Evolutionary conservation across 371 early-diverging fungal genomes (phyloP).

Genomic region (Fennellomyces sp.): DNA sequence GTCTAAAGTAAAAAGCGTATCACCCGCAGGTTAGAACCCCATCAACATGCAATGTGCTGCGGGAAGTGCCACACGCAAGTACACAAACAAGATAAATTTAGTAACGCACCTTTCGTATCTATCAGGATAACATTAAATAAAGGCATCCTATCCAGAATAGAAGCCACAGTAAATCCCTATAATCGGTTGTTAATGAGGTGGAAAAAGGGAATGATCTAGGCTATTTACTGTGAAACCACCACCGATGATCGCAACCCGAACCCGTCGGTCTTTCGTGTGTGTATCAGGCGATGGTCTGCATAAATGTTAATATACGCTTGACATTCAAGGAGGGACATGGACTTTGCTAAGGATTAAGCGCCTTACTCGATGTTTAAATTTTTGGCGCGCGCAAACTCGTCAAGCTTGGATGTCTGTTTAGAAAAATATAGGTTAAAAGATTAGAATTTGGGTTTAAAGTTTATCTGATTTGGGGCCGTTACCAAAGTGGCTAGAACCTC

Average conservation of each 20-base stretch:
- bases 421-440: neutral
- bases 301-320: neutral
- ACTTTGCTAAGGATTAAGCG: neutral
- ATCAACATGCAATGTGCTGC: neutral
- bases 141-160: slow-evolving; percentile 48
- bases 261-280: neutral
- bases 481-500: slow-evolving; percentile 40
- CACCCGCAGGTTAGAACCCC: neutral
- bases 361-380: neutral
- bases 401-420: neutral
- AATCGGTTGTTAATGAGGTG: neutral
- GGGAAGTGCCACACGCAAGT: neutral
- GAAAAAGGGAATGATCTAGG: neutral
- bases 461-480: neutral
- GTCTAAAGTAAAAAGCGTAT: slow-evolving; percentile 4
- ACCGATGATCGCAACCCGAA: slow-evolving; percentile 41
- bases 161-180: slow-evolving; percentile 49
- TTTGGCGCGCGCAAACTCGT: neutral
- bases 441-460: neutral
- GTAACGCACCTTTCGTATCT: slow-evolving; percentile 55
- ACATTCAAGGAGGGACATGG: neutral
- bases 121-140: slow-evolving; percentile 46
- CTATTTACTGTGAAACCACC: slow-evolving; percentile 47
- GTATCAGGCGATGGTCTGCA: neutral
- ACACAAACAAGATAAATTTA: neutral